Evolutionary conservation across 1,139 yeast genomes (phyloP), one percentile per base, ranked within the genome.

Genomic region (Diutina scorzettiae): DNA sequence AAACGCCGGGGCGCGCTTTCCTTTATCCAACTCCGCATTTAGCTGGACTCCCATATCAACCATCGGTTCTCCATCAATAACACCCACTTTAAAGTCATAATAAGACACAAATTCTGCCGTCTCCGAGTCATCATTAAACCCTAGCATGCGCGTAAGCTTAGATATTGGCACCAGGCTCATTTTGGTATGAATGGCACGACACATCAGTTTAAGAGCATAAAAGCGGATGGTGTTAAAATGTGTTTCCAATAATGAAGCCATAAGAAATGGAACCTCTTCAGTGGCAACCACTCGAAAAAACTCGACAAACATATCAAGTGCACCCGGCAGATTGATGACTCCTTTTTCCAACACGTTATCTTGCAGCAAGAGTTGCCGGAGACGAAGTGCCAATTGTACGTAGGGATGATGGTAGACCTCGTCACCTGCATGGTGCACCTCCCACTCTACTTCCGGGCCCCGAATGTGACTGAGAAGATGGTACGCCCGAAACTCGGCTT

Each of bases 401-500:
- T 66, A 55, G 0, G 64, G 62, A 51, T 81, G 71, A 18, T 70
- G 57, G 37, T 78, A 67, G 2, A 91, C 66, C 1, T 65, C 55
- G 4, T 50, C 47, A 0, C 97, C 96, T 32, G 89, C 59, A 8
- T 66, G 65, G 56, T 86, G 95, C 7, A 83, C 58, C 48, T 77
- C 85, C 45, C 87, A 68, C 49, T 85, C 96, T 37, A 85, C 63
- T 52, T 87, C 97, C 0, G 94, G 81, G 54, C 91, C 97, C 49
- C 85, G 68, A 7, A 85, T 62, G 51, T 86, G 93, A 53, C 91
- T 78, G 28, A 93, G 55, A 17, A 91, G 62, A 49, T 87, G 82
- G 56, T 89, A 93, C 0, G 96, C 89, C 48, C 96, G 71, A 54
- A 93, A 86, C 56, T 93, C 99, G 0, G 97, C 84, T 59, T 93